Conservation (phyloP, 768 basidiomycete species). For the Russula earlei region DNA sequence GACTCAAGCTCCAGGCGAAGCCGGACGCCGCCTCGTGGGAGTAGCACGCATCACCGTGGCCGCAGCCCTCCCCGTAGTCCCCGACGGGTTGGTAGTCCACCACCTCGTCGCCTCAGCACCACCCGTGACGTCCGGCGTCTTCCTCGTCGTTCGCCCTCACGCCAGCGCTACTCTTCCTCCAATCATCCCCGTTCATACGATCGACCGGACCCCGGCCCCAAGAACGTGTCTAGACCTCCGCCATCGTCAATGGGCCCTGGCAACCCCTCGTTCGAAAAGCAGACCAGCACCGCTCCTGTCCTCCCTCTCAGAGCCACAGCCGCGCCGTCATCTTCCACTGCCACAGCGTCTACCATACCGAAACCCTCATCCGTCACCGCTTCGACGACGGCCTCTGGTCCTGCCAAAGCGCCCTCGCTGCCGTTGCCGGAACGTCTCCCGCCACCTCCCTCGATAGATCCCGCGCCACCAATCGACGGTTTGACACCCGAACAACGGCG, state of each 20-base stretch:
- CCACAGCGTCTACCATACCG: not conserved
- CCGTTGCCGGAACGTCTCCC: conserved; percentile 3
- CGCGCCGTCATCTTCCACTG: not conserved
- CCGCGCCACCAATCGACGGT: conserved; percentile 12
- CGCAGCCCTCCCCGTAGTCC: conserved; percentile 8
- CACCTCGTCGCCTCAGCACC: not conserved
- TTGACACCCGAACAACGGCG: conserved; percentile 31
- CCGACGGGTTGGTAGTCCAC: not conserved
- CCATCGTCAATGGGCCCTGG: not conserved
- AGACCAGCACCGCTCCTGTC: not conserved
- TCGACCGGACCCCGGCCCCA: not conserved
- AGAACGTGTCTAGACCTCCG: not conserved
- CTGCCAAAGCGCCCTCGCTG: not conserved
- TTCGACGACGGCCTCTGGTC: not conserved
- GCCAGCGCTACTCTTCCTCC: not conserved
- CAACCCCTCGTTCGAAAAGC: not conserved
- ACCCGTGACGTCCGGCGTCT: not conserved
- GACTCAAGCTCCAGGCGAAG: not conserved
- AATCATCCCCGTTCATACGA: not conserved
- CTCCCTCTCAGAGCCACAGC: not conserved
- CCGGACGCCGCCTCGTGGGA: conserved; percentile 6
- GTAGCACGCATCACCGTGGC: not conserved
- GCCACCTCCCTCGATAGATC: not conserved
- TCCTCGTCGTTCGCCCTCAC: not conserved
- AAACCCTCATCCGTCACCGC: not conserved